phyloP scores from a whole-genome alignment of 2,329 filamentous ascomycete genomes.

The Harringtonia aguacate region DNA sequence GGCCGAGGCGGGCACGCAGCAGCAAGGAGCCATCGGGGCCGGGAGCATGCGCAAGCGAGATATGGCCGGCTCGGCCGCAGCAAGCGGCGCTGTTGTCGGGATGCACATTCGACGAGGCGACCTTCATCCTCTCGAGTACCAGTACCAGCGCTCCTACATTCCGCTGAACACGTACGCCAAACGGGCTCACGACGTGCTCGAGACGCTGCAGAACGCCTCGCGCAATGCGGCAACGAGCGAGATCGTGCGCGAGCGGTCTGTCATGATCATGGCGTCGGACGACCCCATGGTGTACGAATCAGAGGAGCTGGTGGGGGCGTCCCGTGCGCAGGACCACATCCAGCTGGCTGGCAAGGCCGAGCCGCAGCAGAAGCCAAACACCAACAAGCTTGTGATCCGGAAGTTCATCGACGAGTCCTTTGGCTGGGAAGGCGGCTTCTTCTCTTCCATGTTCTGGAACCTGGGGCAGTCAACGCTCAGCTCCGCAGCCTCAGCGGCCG shows the following conservation, averaged over 20 bases:
- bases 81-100: constrained; percentile 47
- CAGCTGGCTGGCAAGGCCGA: constrained; percentile 56
- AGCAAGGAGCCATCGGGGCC: constrained; percentile 15
- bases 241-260: constrained; percentile 26
- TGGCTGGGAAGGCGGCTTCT: constrained; percentile 87
- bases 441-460: constrained; percentile 69
- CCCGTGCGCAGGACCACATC: constrained; percentile 64
- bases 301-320: constrained; percentile 45
- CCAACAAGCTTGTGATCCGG: constrained; percentile 37
- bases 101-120: constrained; percentile 76
- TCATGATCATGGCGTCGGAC: constrained; percentile 65
- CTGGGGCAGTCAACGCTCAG: constrained; percentile 43
- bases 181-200: constrained; percentile 44
- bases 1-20: constrained; percentile 27
- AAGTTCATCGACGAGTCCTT: constrained; percentile 65
- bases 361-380: constrained; percentile 10
- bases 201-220: constrained; percentile 29
- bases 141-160: constrained; percentile 69
- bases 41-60: too few species aligned
- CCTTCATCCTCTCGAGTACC: constrained; percentile 62
- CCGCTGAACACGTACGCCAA: constrained; percentile 59
- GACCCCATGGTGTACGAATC: constrained; percentile 65
- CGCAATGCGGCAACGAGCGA: constrained; percentile 18
- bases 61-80: too few species aligned
- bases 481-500: constrained; percentile 15